These are phyloP conservation scores for Drechslerella dactyloides DNA, from an alignment of 2,329 filamentous ascomycete genomes.

Conservation along the genomic window DNA sequence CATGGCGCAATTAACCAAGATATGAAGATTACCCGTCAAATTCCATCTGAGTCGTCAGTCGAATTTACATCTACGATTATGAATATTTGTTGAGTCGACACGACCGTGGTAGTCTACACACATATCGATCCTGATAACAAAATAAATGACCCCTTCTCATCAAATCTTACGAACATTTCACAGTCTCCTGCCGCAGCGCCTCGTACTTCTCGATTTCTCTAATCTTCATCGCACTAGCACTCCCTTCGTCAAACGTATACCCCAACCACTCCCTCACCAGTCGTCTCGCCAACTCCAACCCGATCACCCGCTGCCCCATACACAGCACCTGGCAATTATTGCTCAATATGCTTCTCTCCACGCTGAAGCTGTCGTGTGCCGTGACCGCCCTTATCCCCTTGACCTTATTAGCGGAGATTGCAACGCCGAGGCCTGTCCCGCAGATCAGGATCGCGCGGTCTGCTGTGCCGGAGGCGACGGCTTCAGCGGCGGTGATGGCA, in stretches of 20 bases:
- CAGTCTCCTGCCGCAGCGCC: slow-evolving; percentile 6
- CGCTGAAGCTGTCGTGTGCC: slow-evolving; percentile 83
- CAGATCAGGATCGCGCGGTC: slow-evolving; percentile 84
- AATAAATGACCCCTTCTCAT: too few species aligned
- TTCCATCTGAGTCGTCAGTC: too few species aligned
- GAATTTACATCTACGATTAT: too few species aligned
- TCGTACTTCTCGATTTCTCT: slow-evolving; percentile 43
- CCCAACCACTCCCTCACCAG: slow-evolving; percentile 81
- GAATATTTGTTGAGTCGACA: too few species aligned
- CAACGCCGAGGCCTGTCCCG: slow-evolving; percentile 84
- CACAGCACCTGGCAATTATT: slow-evolving; percentile 89
- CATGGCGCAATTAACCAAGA: slow-evolving; percentile 1
- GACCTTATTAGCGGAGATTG: slow-evolving; percentile 88
- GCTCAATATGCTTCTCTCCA: slow-evolving; percentile 79
- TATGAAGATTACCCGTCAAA: too few species aligned
- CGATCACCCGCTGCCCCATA: slow-evolving; percentile 82
- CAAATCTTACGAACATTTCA: slow-evolving; percentile 16
- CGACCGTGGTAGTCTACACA: too few species aligned
- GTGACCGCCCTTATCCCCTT: slow-evolving; percentile 85
- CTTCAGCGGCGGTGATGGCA: slow-evolving; percentile 55
- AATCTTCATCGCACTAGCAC: slow-evolving; percentile 41
- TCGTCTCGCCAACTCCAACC: slow-evolving; percentile 77
- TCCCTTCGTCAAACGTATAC: slow-evolving; percentile 60
- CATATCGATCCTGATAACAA: too few species aligned
- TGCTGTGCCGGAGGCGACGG: slow-evolving; percentile 68